A percentile compares a stretch with the other conserved stretches of the same genome.
These are phyloP conservation scores for Cercis canadensis DNA, from an alignment of 306 rosid species.

Conservation along the genomic window DNA sequence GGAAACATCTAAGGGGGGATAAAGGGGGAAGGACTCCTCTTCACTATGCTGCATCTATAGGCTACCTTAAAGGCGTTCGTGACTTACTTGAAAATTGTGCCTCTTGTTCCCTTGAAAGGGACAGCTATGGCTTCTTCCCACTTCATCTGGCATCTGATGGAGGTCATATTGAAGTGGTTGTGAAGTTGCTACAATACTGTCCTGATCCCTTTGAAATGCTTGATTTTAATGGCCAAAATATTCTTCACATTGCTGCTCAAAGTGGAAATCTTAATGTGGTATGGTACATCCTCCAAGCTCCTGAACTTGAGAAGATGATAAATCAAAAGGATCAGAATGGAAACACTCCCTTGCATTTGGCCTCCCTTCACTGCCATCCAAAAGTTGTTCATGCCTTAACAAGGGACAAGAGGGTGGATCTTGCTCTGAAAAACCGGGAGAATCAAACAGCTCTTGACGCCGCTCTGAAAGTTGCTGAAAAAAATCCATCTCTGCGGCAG, in stretches of 20 bases:
- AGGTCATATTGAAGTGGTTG: too few relatives aligned
- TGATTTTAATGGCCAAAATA: too few relatives aligned
- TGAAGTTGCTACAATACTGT: slow-evolving; percentile 6
- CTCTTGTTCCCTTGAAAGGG: neutral
- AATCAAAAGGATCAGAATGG: slow-evolving; percentile 4
- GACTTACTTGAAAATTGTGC: neutral
- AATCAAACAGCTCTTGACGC: slow-evolving; percentile 16
- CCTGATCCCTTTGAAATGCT: neutral
- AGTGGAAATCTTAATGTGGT: neutral
- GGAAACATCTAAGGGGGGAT: too few relatives aligned
- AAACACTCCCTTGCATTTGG: slow-evolving; percentile 32
- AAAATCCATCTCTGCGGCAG: neutral
- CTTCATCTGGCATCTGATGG: too few relatives aligned
- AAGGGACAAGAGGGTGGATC: neutral
- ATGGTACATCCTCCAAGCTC: neutral
- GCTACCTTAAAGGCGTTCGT: slow-evolving; percentile 22
- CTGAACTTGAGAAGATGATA: neutral
- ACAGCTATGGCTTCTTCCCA: neutral
- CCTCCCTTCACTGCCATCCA: neutral
- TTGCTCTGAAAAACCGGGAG: neutral
- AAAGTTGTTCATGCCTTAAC: neutral
- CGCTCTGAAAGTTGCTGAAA: fast-evolving
- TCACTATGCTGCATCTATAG: slow-evolving; percentile 21
- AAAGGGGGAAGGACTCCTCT: slow-evolving; percentile 6
- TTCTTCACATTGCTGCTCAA: too few relatives aligned